Base-by-base conservation (phyloP, 208 protist species). In the Acanthamoeba healyi region DNA sequence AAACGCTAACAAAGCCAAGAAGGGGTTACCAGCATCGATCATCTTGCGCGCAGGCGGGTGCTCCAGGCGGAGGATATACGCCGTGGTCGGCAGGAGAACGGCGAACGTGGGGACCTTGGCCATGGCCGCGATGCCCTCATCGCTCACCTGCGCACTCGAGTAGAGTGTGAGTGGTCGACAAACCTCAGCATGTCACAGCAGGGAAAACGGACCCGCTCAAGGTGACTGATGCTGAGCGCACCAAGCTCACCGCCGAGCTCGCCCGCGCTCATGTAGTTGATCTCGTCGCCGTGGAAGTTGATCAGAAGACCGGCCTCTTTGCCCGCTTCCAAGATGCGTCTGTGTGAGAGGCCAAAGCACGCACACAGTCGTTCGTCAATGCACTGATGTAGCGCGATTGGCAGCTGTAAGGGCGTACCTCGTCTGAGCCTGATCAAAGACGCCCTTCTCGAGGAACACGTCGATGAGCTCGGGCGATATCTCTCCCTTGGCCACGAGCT, bases 241-340 rank as follows among this genome's bases (percentile, higher is more conserved):
- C 93, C 91, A 0, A 98, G 40, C 67, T 98, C 97, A 0, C 95
- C 96, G 10, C 95, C 98, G 0, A 98, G 94, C 74, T 98, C 96
- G n/a, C 97, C 97, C 24, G 97, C 86, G 36, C 61, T 74, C 88
- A 97, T 97, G 81, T 74, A 94, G 5, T 94, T 94, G 22, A 98
- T 61, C 92, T 98, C 97, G 58, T 98, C 98, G 26, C 97, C 97
- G 93, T 98, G 98, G 74, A 98, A 98, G 72, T 98, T 98, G 22
- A 98, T n/a, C 3, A 72, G 19, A 0, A 98, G 87, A 4, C 98
- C 98, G 24, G 88, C 34, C 7, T 94, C 70, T 77, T 96, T 94
- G 38, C 97, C 98, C 2, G 97, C 97, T 51, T 97, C 42, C 17
- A 98, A 74, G 22, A 98, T 97, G n/a, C 61, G 54, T 29, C 92